These are phyloP conservation scores for Trichoderma pleuroti DNA, from an alignment of 2,329 filamentous ascomycete genomes.

Conservation along the genomic window DNA sequence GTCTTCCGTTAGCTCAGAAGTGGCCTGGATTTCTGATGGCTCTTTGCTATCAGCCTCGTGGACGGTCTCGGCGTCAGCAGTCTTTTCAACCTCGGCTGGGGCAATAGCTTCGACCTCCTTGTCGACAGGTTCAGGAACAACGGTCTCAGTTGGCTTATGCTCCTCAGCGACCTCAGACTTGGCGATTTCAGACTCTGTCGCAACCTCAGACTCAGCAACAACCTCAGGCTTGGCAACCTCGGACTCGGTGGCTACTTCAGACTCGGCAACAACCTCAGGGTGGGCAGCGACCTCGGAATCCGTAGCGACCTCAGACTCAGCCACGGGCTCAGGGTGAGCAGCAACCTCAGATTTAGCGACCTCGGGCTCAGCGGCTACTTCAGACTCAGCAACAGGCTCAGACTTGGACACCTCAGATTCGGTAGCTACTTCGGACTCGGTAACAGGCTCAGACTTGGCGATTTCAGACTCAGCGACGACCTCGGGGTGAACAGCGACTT, in stretches of 20 bases:
- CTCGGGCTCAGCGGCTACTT: constrained; percentile 8
- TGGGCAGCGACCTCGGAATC: not conserved
- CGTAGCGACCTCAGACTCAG: not conserved
- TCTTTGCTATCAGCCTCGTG: not conserved
- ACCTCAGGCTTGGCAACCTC: not conserved
- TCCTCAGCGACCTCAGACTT: constrained; percentile 5
- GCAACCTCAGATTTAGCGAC: constrained; percentile 3
- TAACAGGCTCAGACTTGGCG: not conserved
- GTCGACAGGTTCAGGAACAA: not conserved
- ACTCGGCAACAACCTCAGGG: not conserved
- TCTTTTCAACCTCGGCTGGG: constrained; percentile 12
- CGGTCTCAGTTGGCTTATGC: constrained; percentile 4
- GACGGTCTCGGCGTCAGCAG: not conserved
- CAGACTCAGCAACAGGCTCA: constrained; percentile 22
- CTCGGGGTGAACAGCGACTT: too few relatives aligned
- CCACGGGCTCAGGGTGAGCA: too few relatives aligned
- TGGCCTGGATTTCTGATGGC: not conserved
- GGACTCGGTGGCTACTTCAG: not conserved
- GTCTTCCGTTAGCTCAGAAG: constrained; percentile 6
- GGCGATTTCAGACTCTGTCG: constrained; percentile 18
- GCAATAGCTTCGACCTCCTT: not conserved
- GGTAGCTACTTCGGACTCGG: not conserved
- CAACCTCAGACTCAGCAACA: not conserved
- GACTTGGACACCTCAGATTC: constrained; percentile 16
- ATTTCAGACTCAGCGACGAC: constrained; percentile 22